phyloP scores from a whole-genome alignment of 108 stramenopile genomes.

The Cyclostephanos invisitatus region DNA sequence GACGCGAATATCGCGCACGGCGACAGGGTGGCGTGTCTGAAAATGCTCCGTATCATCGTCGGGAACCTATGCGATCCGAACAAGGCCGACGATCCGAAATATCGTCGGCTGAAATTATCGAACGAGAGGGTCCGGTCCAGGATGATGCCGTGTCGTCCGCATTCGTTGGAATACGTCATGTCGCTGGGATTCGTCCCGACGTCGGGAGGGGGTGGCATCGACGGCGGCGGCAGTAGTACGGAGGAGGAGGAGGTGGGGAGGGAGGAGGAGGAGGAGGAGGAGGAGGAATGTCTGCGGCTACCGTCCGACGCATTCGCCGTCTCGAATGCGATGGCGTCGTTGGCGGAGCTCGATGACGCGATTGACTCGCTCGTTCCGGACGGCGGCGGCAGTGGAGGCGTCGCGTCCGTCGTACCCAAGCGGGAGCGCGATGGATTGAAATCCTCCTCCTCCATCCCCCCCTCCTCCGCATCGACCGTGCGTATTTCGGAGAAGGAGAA shows the following conservation, averaged over 20 bases:
- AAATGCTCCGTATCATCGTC: constrained; percentile 58
- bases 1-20: not conserved
- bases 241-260: no score
- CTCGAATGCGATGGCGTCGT: constrained; percentile 29
- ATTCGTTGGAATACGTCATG: constrained; percentile 47
- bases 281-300: constrained; percentile 19
- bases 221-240: no score
- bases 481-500: constrained; percentile 76
- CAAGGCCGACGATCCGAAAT: constrained; percentile 58
- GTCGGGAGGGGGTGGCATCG: constrained; percentile 20
- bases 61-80: constrained; percentile 66
- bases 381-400: constrained; percentile 30
- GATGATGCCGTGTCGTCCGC: constrained; percentile 39
- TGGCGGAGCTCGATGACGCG: constrained; percentile 40
- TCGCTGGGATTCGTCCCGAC: constrained; percentile 43
- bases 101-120: constrained; percentile 54
- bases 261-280: no score
- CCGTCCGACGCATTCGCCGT: not conserved
- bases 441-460: constrained; percentile 12
- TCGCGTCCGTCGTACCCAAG: not conserved
- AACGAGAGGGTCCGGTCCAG: constrained; percentile 54
- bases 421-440: no score
- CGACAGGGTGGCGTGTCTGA: constrained; percentile 17
- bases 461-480: not conserved
- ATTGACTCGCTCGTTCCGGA: constrained; percentile 32